Conservation (phyloP, 2,329 filamentous ascomycete species). For the Fusarium falciforme region DNA sequence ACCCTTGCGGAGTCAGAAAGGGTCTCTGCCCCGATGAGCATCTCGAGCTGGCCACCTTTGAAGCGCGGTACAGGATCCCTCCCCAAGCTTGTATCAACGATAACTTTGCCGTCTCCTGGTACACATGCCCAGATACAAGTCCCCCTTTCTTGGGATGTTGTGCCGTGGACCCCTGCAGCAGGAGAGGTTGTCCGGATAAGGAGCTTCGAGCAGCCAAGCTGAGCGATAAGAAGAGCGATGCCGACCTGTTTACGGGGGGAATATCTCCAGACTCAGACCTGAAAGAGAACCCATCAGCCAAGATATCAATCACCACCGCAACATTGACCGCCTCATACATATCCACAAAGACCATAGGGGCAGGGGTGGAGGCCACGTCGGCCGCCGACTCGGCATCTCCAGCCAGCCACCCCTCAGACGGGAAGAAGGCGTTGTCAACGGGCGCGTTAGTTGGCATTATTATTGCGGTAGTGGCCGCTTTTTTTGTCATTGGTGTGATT, state of each 20-base stretch:
- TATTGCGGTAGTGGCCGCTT: neutral
- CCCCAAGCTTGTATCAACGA: conserved; percentile 48
- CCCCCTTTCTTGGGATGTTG: conserved; percentile 56
- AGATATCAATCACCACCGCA: fast-evolving
- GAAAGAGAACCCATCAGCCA: neutral
- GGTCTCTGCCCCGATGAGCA: conserved; percentile 32
- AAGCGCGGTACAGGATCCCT: conserved; percentile 38
- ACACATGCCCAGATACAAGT: conserved; percentile 44
- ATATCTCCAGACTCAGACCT: fast-evolving
- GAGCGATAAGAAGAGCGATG: conserved; percentile 9
- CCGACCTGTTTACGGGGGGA: neutral
- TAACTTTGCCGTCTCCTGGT: conserved; percentile 45
- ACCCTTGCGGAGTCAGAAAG: conserved; percentile 46
- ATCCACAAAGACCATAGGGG: neutral
- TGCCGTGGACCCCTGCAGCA: conserved; percentile 34
- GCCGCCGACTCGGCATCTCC: neutral
- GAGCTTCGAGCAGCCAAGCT: conserved; percentile 31
- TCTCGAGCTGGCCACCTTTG: conserved; percentile 46
- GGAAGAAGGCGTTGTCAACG: neutral
- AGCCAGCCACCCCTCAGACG: neutral
- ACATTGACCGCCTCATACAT: neutral
- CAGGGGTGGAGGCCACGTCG: neutral
- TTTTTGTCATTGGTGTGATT: neutral
- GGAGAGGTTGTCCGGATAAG: conserved; percentile 16
- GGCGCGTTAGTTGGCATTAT: neutral